Base-by-base conservation (phyloP, 225 moss, liverwort and hornwort genomes). In the Sphagnum tenellum region DNA sequence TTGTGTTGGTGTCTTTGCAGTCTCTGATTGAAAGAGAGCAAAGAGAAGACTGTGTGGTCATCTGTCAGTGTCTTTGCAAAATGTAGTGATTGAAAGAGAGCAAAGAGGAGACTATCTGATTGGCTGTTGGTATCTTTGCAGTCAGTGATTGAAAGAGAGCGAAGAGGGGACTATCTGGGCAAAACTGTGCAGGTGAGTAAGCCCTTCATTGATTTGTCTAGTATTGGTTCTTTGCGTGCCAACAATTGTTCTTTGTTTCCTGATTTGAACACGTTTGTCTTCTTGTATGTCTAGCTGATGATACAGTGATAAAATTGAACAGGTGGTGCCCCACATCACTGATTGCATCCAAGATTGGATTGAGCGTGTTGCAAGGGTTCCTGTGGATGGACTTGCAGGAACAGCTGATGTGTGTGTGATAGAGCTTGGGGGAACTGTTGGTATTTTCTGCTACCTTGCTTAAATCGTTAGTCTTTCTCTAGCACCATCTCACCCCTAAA, bases 311-410 rank as follows among this genome's bases (percentile, higher is more conserved):
- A 29, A 29, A 29, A 29, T 29, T 75, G 49, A 71, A 46, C 78
- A 91, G 90, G 89, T 89, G 59, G 88, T 95, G 3, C 94, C 94
- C 50, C 94, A 95, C 71, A 86, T 95, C 51, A 88, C 94, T 63
- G 83, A 88, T 69, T 89, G 87, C 10, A 84, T 95, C 66, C 95
- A 92, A 75, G 92, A 95, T 54, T 92, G 91, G 92, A 95, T 95
- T 68, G 84, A 88, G 79, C 77, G 79, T 61, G 89, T 91, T 50
- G 92, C 92, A 44, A 76, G 74, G 79, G 86, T 95, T 9, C 87
- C 91, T 29, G 94, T 95, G 5, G 94, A 95, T 69, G 91, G 88
- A 48, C 71, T 75, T 57, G 78, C 86, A 58, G 94, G 91, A 46
- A 82, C 82, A 59, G 91, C 89, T 12, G 94, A 91, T 72, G 91